Percentiles rank a stretch among this genome's conserved stretches.
Evolutionary conservation across 148 eudicot genomes (phyloP).

Genomic region (Rhododendron griersonianum): DNA sequence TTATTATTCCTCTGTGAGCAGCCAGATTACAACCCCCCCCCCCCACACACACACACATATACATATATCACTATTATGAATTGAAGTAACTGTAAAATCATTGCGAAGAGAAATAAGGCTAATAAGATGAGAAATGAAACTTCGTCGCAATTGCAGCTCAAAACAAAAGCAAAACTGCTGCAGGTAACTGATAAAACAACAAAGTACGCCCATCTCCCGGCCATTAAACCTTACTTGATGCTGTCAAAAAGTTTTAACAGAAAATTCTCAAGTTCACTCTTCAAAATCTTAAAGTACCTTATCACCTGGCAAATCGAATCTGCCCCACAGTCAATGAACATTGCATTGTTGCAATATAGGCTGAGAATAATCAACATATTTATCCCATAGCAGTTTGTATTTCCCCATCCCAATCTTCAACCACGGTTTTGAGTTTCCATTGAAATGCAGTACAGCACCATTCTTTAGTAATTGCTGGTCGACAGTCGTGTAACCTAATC

Average conservation of each 20-base stretch:
- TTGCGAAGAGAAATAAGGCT: background rate
- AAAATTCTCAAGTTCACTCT: background rate
- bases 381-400: conserved; percentile 75
- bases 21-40: background rate
- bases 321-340: conserved; percentile 48
- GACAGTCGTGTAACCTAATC: conserved; percentile 71
- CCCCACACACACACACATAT: background rate
- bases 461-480: conserved; percentile 52
- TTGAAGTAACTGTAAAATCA: background rate
- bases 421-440: conserved; percentile 88
- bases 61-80: background rate
- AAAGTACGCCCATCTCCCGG: background rate
- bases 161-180: background rate
- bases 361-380: conserved; percentile 62
- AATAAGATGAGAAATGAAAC: background rate
- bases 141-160: background rate
- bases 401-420: conserved; percentile 80
- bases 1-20: background rate
- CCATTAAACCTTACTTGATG: background rate
- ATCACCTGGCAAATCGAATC: background rate
- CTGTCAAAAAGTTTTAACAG: background rate
- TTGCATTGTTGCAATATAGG: conserved; percentile 69
- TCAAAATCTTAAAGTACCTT: background rate
- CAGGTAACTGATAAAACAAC: background rate
- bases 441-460: conserved; percentile 80